Evolutionary conservation across 345 rosid species (phyloP).

Genomic region (Syzygium aqueum): DNA sequence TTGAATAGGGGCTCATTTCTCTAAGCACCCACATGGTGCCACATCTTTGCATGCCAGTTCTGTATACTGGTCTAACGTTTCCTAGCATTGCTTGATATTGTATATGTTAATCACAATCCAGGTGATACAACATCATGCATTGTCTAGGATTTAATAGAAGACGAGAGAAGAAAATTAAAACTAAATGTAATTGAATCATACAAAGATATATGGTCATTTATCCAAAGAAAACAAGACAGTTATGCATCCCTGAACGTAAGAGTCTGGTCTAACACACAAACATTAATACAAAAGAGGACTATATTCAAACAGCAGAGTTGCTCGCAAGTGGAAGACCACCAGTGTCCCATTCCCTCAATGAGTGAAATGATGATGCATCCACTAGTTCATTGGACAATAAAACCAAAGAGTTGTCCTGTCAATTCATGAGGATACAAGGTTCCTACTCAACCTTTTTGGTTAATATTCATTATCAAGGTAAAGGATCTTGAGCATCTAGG

Average conservation of each 20-base stretch:
- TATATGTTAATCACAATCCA: not conserved
- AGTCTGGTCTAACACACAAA: not conserved
- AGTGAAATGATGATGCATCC: not conserved
- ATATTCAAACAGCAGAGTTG: not conserved
- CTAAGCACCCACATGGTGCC: not conserved
- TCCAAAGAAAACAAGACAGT: not conserved
- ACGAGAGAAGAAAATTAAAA: not conserved
- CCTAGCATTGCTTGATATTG: not conserved
- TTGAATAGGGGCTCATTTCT: not conserved
- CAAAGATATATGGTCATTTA: not conserved
- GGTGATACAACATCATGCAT: not conserved
- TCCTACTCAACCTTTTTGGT: not conserved
- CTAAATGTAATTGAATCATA: not conserved
- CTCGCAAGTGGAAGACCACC: not conserved
- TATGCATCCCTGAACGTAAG: not conserved
- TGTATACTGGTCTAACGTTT: not conserved
- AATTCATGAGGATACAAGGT: not conserved
- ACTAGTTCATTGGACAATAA: not conserved
- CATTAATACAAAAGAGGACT: not conserved
- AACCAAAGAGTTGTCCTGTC: not conserved
- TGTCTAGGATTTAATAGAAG: not conserved
- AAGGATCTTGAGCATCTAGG: not conserved
- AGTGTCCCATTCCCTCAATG: not conserved
- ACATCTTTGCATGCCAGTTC: not conserved
- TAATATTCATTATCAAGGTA: not conserved